Evolutionary conservation across 306 rosid genomes (phyloP).

Genomic region (Quercus glauca): DNA sequence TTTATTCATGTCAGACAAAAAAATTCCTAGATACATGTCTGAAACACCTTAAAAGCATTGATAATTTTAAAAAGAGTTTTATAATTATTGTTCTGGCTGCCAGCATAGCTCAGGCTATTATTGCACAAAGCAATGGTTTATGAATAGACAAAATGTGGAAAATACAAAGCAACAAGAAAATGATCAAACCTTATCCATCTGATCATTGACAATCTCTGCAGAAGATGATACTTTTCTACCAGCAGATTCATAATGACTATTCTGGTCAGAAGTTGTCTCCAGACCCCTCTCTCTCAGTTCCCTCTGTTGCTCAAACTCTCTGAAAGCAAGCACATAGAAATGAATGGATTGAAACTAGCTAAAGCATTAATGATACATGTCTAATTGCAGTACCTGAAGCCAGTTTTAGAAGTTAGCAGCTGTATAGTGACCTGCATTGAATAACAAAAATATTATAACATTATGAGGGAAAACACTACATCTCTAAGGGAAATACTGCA

Average conservation of each 20-base stretch:
- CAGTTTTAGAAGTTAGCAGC: constrained; percentile 99
- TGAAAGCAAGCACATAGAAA: constrained; percentile 42
- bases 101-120: too few relatives aligned
- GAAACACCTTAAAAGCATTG: too few relatives aligned
- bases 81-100: too few relatives aligned
- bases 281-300: constrained; percentile 95
- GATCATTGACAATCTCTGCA: constrained; percentile 62
- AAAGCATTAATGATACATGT: constrained; percentile 30
- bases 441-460: constrained; percentile 34
- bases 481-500: constrained; percentile 13
- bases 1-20: neutral
- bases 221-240: constrained; percentile 60
- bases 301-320: constrained; percentile 99
- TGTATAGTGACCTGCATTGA: constrained; percentile 87
- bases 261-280: constrained; percentile 71
- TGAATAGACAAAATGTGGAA: neutral
- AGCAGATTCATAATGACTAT: constrained; percentile 56
- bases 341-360: constrained; percentile 28
- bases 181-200: constrained; percentile 59
- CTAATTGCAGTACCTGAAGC: constrained; percentile 72
- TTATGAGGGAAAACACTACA: constrained; percentile 19
- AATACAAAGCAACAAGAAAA: constrained; percentile 9
- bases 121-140: neutral
- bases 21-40: neutral
- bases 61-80: too few relatives aligned